phyloP scores from a whole-genome alignment of 805 yeast species.

The Sungouiozyma intestinalis region DNA sequence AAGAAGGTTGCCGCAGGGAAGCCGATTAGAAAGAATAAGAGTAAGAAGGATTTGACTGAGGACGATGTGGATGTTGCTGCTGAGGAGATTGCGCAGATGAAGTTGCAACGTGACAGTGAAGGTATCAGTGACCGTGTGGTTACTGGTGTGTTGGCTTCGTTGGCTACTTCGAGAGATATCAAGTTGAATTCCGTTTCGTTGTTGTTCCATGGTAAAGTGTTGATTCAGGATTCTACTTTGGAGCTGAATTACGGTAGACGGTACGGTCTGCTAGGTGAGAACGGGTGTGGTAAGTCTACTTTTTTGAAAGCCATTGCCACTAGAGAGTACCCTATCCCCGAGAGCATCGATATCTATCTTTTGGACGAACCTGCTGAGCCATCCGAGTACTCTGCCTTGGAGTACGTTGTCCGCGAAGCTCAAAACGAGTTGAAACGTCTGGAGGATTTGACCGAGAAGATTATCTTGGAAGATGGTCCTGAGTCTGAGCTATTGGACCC shows the following conservation, averaged over 20 bases:
- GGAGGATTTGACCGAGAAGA: slow-evolving; percentile 84
- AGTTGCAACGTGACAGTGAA: slow-evolving; percentile 85
- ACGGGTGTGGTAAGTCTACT: slow-evolving; percentile 98
- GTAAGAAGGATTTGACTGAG: slow-evolving; percentile 30
- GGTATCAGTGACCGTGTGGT: slow-evolving; percentile 96
- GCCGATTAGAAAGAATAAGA: slow-evolving; percentile 33
- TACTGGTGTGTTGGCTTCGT: slow-evolving; percentile 90
- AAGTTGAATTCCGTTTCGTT: slow-evolving; percentile 83
- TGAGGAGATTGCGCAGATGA: slow-evolving; percentile 72
- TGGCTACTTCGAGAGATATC: slow-evolving; percentile 86
- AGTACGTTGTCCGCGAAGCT: slow-evolving; percentile 95
- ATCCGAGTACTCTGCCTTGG: slow-evolving; percentile 82
- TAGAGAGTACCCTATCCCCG: slow-evolving; percentile 93
- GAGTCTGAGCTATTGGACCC: slow-evolving; percentile 80
- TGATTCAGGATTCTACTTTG: slow-evolving; percentile 81
- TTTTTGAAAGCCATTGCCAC: slow-evolving; percentile 89
- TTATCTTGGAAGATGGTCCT: slow-evolving; percentile 86
- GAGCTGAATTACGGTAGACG: slow-evolving; percentile 97
- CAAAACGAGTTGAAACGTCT: slow-evolving; percentile 82
- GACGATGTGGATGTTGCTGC: slow-evolving; percentile 52
- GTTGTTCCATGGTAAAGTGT: slow-evolving; percentile 94
- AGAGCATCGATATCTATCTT: slow-evolving; percentile 78
- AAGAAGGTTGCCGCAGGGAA: slow-evolving; percentile 83
- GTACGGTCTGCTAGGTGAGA: slow-evolving; percentile 95
- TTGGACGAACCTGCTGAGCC: slow-evolving; percentile 98